Conservation (phyloP, 768 basidiomycete species). For the Sarcomyxa edulis region DNA sequence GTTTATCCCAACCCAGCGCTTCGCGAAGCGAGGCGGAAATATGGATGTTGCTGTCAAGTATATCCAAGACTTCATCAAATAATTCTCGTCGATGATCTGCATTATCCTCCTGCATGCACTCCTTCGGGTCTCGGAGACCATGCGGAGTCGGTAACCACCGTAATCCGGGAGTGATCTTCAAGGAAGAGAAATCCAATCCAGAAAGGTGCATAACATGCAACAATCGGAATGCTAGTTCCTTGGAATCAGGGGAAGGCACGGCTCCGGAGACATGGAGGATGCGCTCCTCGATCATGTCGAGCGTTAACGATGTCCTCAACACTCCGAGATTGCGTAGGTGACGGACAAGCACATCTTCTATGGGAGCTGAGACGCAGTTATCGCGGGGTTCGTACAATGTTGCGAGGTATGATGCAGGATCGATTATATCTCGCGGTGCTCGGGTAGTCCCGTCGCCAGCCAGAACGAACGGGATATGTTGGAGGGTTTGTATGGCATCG, state of each 20-base stretch:
- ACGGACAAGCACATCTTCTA: slow-evolving; percentile 1
- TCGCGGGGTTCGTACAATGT: slow-evolving; percentile 13
- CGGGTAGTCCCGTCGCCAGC: slow-evolving; percentile 12
- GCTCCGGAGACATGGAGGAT: slow-evolving; percentile 25
- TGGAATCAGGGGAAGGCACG: not conserved
- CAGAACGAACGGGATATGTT: slow-evolving; percentile 20
- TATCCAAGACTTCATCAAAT: slow-evolving; percentile 33
- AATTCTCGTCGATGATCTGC: slow-evolving; percentile 19
- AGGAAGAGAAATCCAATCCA: slow-evolving; percentile 9
- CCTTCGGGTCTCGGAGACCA: slow-evolving; percentile 22
- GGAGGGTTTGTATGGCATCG: slow-evolving; percentile 17
- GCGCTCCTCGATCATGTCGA: slow-evolving; percentile 27
- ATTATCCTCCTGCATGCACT: slow-evolving; percentile 24
- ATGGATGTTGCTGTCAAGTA: slow-evolving; percentile 18
- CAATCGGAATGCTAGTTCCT: slow-evolving; percentile 14
- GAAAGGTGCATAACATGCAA: slow-evolving; percentile 17
- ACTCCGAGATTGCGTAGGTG: not conserved
- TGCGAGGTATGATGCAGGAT: slow-evolving; percentile 25
- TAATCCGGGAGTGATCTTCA: slow-evolving; percentile 9
- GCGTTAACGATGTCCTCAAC: slow-evolving; percentile 16
- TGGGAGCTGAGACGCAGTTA: not conserved
- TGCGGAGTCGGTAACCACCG: slow-evolving; percentile 34
- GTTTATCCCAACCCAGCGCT: slow-evolving; percentile 34
- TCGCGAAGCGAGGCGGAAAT: slow-evolving; percentile 22
- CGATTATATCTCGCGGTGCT: slow-evolving; percentile 21